phyloP scores from a whole-genome alignment of 1,284 basidiomycete species.

The Heterobasidion parviporum region DNA sequence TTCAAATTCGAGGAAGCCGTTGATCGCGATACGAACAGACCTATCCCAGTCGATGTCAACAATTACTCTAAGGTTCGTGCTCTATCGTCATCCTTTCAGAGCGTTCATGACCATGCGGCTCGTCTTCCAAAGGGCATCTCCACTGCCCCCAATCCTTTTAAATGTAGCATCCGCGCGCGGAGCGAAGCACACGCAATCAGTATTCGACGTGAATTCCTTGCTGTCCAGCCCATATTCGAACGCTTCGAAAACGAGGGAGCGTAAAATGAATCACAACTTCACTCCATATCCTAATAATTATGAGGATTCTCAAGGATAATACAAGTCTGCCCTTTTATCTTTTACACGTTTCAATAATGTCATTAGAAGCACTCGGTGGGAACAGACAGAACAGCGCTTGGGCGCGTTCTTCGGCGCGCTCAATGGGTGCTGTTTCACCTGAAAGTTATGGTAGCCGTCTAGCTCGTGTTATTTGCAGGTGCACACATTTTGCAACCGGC shows the following conservation, averaged over 20 bases:
- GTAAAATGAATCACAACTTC: no score
- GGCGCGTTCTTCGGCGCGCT: no score
- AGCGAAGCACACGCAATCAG: not conserved
- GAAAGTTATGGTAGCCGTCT: no score
- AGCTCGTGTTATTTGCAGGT: no score
- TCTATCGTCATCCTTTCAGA: not conserved
- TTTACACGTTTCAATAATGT: no score
- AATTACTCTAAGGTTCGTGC: not conserved
- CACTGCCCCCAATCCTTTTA: not conserved
- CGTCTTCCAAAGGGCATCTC: not conserved
- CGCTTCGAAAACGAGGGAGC: not conserved
- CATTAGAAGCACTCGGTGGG: no score
- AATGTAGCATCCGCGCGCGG: not conserved
- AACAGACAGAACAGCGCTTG: no score
- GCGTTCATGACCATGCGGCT: not conserved
- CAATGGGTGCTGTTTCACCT: no score
- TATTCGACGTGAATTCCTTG: not conserved
- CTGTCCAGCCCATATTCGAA: not conserved
- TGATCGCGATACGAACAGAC: conserved; percentile 1
- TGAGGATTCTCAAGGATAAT: no score
- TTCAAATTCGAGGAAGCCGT: conserved; percentile 5
- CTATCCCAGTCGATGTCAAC: not conserved
- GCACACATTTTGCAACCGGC: no score
- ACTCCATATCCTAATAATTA: no score
- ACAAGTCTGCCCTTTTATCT: no score